phyloP scores from a whole-genome alignment of 2,329 filamentous ascomycete genomes.

The Blastomyces gilchristii region DNA sequence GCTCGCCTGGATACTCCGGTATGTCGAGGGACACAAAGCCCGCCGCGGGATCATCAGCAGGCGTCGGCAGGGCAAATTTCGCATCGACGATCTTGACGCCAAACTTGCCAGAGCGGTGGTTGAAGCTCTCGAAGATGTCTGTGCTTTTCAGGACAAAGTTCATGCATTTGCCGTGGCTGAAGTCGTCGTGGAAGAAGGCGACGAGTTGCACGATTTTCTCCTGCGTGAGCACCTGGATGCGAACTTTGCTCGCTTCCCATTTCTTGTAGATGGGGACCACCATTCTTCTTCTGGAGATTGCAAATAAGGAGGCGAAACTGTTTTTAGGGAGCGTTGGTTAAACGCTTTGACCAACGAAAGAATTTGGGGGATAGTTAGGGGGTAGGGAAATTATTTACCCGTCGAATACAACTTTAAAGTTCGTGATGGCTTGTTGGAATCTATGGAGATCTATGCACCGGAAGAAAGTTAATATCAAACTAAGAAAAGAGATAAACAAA shows the following conservation, averaged over 20 bases:
- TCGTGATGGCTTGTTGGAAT: slow-evolving; percentile 71
- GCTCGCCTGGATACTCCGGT: slow-evolving; percentile 80
- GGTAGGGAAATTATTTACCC: slow-evolving; percentile 29
- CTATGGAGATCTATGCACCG: slow-evolving; percentile 54
- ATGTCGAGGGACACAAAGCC: slow-evolving; percentile 77
- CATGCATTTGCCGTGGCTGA: slow-evolving; percentile 78
- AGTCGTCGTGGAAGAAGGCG: slow-evolving; percentile 81
- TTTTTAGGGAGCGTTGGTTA: not conserved
- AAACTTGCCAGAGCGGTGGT: slow-evolving; percentile 50
- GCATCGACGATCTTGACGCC: slow-evolving; percentile 75
- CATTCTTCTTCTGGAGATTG: slow-evolving; percentile 75
- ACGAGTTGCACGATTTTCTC: slow-evolving; percentile 68
- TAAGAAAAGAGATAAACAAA: not conserved
- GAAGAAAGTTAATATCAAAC: slow-evolving; percentile 12
- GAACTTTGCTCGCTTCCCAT: slow-evolving; percentile 72
- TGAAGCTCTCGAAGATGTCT: slow-evolving; percentile 66
- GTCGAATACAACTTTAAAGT: slow-evolving; percentile 66
- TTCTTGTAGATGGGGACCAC: slow-evolving; percentile 91
- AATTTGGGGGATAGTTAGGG: not conserved
- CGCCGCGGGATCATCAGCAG: slow-evolving; percentile 44
- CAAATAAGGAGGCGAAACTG: slow-evolving; percentile 59
- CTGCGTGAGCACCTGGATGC: slow-evolving; percentile 68
- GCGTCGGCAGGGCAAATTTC: slow-evolving; percentile 72
- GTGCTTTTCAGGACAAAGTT: slow-evolving; percentile 77
- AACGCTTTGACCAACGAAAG: not conserved